phyloP scores from a whole-genome alignment of 345 rosid genomes.

The Melaleuca alternifolia region DNA sequence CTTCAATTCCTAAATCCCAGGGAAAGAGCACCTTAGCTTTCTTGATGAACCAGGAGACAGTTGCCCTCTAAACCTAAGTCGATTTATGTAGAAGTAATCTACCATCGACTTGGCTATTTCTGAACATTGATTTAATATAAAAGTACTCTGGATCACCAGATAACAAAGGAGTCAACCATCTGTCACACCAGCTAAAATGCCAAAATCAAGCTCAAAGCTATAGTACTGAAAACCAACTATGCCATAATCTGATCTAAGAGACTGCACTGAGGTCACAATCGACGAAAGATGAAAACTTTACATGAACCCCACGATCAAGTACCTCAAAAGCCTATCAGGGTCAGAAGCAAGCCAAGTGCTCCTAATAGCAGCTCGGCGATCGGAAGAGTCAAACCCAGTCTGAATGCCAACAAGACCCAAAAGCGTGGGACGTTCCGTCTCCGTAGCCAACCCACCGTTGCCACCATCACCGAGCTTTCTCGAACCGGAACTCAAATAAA shows the following conservation, averaged over 20 bases:
- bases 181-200: not conserved
- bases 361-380: constrained; percentile 50
- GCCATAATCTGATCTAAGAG: not conserved
- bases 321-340: constrained; percentile 67
- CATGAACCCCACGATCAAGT: not conserved
- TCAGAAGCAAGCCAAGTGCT: constrained; percentile 74
- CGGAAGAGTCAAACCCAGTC: constrained; percentile 49
- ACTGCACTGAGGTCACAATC: not conserved
- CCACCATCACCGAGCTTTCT: constrained; percentile 17
- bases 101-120: not conserved
- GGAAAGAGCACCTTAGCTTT: not conserved
- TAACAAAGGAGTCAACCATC: not conserved
- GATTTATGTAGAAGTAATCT: not conserved
- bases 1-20: not conserved
- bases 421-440: constrained; percentile 44
- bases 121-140: not conserved
- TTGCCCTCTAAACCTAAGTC: not conserved
- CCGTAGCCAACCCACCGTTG: constrained; percentile 8
- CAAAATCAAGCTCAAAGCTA: not conserved
- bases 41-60: not conserved
- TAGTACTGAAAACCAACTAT: not conserved
- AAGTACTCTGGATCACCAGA: not conserved
- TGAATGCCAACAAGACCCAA: constrained; percentile 78
- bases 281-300: not conserved
- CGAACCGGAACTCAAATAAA: constrained; percentile 17